Evolutionary conservation across 495 filamentous ascomycete genomes (phyloP).

Genomic region (Entonaema liquescens): DNA sequence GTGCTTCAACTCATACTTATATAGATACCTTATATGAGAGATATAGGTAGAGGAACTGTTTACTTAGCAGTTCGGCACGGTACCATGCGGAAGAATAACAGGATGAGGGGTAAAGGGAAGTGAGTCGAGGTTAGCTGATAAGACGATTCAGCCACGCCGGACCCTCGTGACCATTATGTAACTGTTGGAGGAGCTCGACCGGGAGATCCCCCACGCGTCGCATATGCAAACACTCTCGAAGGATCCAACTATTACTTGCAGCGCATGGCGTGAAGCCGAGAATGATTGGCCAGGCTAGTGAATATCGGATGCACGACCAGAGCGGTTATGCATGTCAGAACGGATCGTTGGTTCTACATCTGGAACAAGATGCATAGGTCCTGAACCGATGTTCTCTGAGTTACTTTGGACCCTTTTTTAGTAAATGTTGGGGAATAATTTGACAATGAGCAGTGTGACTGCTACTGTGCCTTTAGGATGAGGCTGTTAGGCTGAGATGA

Average conservation of each 20-base stretch:
- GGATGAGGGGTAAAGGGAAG: conserved; percentile 39
- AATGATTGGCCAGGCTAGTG: conserved; percentile 26
- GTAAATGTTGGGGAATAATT: background rate
- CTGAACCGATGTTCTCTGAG: conserved; percentile 19
- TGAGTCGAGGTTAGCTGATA: conserved; percentile 31
- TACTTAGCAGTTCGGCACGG: conserved; percentile 1
- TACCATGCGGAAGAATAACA: conserved; percentile 36
- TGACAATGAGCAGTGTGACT: conserved; percentile 6
- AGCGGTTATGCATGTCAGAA: conserved; percentile 34
- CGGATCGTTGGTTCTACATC: conserved; percentile 6
- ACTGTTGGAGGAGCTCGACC: conserved; percentile 22
- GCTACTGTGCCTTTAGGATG: conserved; percentile 6
- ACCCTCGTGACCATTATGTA: conserved; percentile 34
- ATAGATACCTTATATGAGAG: background rate
- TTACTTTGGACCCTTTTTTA: background rate
- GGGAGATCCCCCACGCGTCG: conserved; percentile 23
- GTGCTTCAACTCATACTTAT: conserved; percentile 13
- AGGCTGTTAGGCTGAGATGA: conserved; percentile 34
- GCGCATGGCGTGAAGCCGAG: conserved; percentile 19
- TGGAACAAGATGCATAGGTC: conserved; percentile 13
- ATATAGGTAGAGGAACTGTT: background rate
- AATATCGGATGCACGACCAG: conserved; percentile 23
- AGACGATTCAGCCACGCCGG: conserved; percentile 30
- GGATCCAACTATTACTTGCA: conserved; percentile 22
- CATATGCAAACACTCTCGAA: conserved; percentile 18